Evolutionary conservation across 164 flowering plant species (phyloP), one percentile per base, ranked within the genome.

Genomic region (Piper betle): DNA sequence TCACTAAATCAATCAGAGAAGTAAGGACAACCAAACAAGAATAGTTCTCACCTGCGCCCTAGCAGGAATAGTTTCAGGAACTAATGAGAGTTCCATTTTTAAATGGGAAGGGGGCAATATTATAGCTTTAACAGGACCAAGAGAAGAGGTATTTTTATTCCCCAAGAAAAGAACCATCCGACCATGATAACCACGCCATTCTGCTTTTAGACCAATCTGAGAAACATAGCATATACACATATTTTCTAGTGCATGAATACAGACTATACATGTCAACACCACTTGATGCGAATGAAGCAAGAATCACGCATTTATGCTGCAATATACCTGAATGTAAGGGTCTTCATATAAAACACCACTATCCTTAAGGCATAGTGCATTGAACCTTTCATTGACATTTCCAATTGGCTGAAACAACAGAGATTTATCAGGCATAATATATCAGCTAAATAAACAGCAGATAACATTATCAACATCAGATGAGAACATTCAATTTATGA

Each of bases 311-410:
- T 43, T 16, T 13, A 48, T 52, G 57, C 3, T 61, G 40, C 4
- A 16, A 55, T 54, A 41, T 53, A 91, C 99, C 99, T 94, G 99
- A 75, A 91, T 75, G 65, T 85, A 66, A 43, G 91, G 90, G 73
- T 94, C 99, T 69, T 94, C 99, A 41, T 94, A 94, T 20, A 94
- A 72, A 53, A 94, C 94, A 57, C 99, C 99, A 67, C 97, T 94
- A 70, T 94, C 97, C 67, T 91, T 94, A 71, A 91, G 63, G 79
- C 96, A 87, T 59, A 94, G 75, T 52, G 85, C 84, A 77, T 77
- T 75, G 71, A 87, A 94, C 65, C 96, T 85, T 77, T 94, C 99
- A 25, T 88, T 82, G 71, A 86, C 79, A 68, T 78, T 83, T 68
- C 97, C 93, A 43, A 94, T 83, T 57, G 97, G 96, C 99, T 94